Evolutionary conservation across 2,329 filamentous ascomycete genomes (phyloP).

Genomic region (Aspergillus felis): DNA sequence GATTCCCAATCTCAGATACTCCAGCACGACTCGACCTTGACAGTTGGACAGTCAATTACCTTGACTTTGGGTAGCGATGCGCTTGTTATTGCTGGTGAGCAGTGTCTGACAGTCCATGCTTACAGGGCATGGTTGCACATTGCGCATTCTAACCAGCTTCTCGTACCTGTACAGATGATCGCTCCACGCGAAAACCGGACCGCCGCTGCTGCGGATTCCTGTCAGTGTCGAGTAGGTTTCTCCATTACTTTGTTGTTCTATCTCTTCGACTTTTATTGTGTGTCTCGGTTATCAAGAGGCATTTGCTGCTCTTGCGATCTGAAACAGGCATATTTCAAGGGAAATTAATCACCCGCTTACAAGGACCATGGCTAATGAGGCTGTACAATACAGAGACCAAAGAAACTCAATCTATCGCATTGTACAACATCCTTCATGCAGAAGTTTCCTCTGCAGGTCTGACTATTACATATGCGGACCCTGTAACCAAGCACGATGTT

Average conservation of each 20-base stretch:
- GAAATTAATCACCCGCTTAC: neutral
- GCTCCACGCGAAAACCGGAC: constrained; percentile 45
- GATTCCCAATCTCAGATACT: constrained; percentile 28
- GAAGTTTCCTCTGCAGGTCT: constrained; percentile 59
- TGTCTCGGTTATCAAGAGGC: neutral
- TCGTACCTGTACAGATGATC: constrained; percentile 46
- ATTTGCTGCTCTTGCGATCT: neutral
- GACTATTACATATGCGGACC: constrained; percentile 68
- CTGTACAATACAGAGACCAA: constrained; percentile 38
- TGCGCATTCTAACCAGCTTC: constrained; percentile 1
- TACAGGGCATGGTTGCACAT: neutral
- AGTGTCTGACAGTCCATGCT: constrained; percentile 3
- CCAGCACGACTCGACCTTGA: constrained; percentile 45
- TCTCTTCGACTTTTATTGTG: neutral
- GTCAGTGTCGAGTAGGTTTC: constrained; percentile 46
- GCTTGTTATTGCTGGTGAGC: constrained; percentile 55
- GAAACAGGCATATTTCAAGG: neutral
- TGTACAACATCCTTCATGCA: constrained; percentile 83
- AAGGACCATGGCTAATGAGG: constrained; percentile 2
- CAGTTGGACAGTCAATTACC: constrained; percentile 55
- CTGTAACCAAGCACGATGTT: constrained; percentile 56
- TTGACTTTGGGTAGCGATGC: constrained; percentile 59
- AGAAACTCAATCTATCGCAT: constrained; percentile 60
- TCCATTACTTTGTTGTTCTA: constrained; percentile 2
- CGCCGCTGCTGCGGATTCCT: constrained; percentile 55